Percentiles rank a stretch among this genome's conserved stretches.
phyloP scores from a whole-genome alignment of 2,329 filamentous ascomycete genomes.

The Chaetomium olivaceum region DNA sequence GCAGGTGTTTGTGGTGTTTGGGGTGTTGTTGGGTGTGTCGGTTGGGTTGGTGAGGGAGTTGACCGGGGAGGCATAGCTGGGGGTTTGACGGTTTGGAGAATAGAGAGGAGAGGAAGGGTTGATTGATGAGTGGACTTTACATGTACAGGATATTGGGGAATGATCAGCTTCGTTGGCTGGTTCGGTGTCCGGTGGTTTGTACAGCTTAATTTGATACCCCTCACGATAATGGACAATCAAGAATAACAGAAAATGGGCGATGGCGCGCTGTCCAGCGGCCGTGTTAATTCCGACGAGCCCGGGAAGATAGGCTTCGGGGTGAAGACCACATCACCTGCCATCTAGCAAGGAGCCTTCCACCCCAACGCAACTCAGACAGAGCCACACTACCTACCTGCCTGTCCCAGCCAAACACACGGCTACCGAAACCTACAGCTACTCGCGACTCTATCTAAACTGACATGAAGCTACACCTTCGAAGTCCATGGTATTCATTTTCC shows the following conservation, averaged over 20 bases:
- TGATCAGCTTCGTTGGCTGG: not conserved
- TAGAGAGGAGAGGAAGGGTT: not conserved
- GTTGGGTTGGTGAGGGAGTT: conserved; percentile 67
- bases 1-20: conserved; percentile 83
- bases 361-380: not conserved
- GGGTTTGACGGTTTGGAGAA: too few species aligned
- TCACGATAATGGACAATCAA: not conserved
- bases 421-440: not conserved
- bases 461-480: not conserved
- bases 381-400: not conserved
- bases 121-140: not conserved
- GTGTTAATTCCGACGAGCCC: conserved; percentile 14
- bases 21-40: conserved; percentile 74
- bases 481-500: conserved; percentile 7
- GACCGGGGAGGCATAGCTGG: conserved; percentile 38
- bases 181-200: not conserved
- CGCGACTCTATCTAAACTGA: not conserved
- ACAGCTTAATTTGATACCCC: conserved; percentile 1
- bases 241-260: conserved; percentile 8
- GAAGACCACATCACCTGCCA: not conserved
- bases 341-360: not conserved
- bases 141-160: not conserved
- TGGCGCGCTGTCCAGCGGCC: conserved; percentile 20
- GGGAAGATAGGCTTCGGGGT: not conserved
- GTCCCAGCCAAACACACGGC: not conserved